Percentiles rank a stretch among this genome's conserved stretches.
Conservation (phyloP, 495 filamentous ascomycete genomes). For the Neurospora africana region DNA sequence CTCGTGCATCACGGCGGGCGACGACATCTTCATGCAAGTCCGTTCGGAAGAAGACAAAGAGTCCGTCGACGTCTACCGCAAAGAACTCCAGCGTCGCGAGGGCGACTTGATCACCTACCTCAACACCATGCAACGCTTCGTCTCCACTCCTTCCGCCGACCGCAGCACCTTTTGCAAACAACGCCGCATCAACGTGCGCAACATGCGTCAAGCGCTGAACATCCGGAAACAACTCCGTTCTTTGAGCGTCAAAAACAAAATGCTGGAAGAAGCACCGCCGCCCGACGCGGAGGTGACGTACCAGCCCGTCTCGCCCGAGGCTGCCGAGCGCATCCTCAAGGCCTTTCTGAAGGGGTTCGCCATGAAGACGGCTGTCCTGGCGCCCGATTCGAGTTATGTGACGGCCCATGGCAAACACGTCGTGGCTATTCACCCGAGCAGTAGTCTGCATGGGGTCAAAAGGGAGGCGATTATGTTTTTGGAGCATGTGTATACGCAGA, state of each 20-base stretch:
- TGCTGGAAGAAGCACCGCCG: conserved; percentile 29
- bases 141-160: conserved; percentile 63
- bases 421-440: conserved; percentile 83
- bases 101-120: conserved; percentile 87
- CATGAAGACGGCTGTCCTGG: conserved; percentile 70
- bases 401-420: conserved; percentile 75
- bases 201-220: conserved; percentile 63
- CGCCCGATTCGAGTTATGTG: conserved; percentile 75
- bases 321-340: conserved; percentile 52
- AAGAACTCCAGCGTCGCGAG: conserved; percentile 66
- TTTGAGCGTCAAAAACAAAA: conserved; percentile 42
- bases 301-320: conserved; percentile 38
- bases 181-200: conserved; percentile 67
- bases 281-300: conserved; percentile 39
- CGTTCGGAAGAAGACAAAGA: conserved; percentile 74
- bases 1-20: conserved; percentile 69
- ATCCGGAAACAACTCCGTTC: conserved; percentile 79
- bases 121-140: conserved; percentile 62
- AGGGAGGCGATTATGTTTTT: conserved; percentile 91
- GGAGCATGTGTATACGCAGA: conserved; percentile 90
- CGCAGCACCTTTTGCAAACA: conserved; percentile 66
- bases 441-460: conserved; percentile 75
- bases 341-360: conserved; percentile 76
- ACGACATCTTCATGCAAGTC: conserved; percentile 77
- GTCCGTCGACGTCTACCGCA: conserved; percentile 58